These are phyloP conservation scores for Pinus tabuliformis DNA, from an alignment of 75 land plant genomes.

Conservation along the genomic window DNA sequence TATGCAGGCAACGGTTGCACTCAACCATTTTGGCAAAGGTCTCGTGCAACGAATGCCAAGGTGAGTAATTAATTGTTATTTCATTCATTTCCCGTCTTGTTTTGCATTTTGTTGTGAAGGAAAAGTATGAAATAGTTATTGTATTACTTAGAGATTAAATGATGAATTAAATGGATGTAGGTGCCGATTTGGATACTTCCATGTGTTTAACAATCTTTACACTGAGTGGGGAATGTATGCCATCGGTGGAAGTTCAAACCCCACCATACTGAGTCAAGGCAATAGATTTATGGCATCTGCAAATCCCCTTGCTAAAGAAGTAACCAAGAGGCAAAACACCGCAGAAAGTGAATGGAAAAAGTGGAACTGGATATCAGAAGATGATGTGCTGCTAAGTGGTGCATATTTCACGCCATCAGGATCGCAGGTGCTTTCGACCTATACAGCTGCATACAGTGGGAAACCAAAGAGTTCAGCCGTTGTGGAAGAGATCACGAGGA, in stretches of 20 bases:
- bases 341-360: background rate
- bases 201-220: no score
- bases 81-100: no score
- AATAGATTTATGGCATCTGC: constrained; percentile 56
- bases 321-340: background rate
- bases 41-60: no score
- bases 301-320: constrained; percentile 18
- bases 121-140: no score
- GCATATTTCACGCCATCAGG: constrained; percentile 63
- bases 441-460: background rate
- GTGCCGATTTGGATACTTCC: no score
- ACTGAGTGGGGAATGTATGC: constrained; percentile 46
- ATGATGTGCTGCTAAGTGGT: constrained; percentile 46
- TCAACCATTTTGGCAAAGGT: no score
- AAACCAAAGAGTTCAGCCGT: background rate
- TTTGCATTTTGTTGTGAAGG: no score
- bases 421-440: background rate
- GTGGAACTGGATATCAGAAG: constrained; percentile 61
- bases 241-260: background rate
- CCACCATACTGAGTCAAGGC: constrained; percentile 66
- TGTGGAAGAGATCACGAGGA: no score
- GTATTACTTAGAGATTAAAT: no score
- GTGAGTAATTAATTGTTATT: no score
- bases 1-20: no score
- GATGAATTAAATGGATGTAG: constrained; percentile 10